Evolutionary conservation across 306 rosid species (phyloP).

Genomic region (Myrica gale): DNA sequence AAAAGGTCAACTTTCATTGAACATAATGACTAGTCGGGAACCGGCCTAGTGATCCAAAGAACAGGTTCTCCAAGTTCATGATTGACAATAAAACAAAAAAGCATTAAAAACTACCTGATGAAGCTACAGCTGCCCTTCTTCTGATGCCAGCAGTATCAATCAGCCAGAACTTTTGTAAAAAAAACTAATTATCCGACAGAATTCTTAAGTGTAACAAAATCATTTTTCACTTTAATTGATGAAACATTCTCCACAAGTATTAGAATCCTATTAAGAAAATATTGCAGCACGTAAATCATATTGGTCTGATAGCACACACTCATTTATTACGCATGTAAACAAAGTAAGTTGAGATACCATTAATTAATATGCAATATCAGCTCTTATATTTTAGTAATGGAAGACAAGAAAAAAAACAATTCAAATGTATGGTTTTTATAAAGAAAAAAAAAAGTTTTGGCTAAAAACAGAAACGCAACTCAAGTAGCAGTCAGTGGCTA

Average conservation of each 20-base stretch:
- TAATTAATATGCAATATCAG: constrained; percentile 13
- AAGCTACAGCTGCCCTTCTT: constrained; percentile 70
- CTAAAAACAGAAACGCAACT: no score
- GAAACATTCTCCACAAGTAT: neutral
- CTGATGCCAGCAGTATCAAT: constrained; percentile 98
- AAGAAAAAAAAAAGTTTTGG: no score
- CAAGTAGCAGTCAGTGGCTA: no score
- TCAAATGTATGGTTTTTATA: no score
- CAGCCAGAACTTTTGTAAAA: constrained; percentile 71
- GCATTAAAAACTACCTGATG: constrained; percentile 87
- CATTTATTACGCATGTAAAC: constrained; percentile 19
- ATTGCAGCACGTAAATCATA: neutral
- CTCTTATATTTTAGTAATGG: neutral
- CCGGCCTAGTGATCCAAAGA: no score
- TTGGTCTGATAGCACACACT: constrained; percentile 5
- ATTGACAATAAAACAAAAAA: no score
- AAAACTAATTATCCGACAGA: constrained; percentile 7
- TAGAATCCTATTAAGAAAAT: neutral
- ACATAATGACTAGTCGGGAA: no score
- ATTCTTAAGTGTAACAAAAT: neutral
- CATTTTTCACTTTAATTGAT: neutral
- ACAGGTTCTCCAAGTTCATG: no score
- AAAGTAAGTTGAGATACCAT: constrained; percentile 17
- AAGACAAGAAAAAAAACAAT: neutral
- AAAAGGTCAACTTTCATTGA: no score